phyloP scores from a whole-genome alignment of 225 moss, liverwort and hornwort species.

The Bryum argenteum region DNA sequence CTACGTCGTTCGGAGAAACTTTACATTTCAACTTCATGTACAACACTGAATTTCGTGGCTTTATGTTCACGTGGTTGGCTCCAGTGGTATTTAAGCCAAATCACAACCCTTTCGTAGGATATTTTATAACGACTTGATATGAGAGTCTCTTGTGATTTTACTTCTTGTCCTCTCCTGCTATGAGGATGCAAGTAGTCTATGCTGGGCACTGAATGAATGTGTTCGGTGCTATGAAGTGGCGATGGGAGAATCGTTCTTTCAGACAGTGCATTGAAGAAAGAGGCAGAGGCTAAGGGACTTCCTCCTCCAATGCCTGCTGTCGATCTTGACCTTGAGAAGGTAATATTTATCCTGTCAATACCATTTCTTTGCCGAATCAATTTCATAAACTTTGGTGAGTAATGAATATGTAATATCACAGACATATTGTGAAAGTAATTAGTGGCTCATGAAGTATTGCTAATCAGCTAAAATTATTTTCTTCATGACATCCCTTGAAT shows the following conservation, averaged over 20 bases:
- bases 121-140: too few species aligned
- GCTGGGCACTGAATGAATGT: slow-evolving; percentile 13
- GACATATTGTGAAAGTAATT: neutral
- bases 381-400: too few species aligned
- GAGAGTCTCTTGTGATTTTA: neutral
- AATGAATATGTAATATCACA: neutral
- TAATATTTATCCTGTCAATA: slow-evolving; percentile 21
- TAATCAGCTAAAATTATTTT: too few species aligned
- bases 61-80: too few species aligned
- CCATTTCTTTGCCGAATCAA: neutral
- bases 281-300: slow-evolving; percentile 66
- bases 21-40: neutral
- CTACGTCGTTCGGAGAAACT: neutral
- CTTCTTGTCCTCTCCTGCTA: slow-evolving; percentile 3
- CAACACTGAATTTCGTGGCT: neutral
- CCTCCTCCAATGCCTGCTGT: slow-evolving; percentile 86
- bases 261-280: slow-evolving; percentile 70
- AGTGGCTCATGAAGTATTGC: too few species aligned
- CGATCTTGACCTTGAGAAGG: slow-evolving; percentile 96
- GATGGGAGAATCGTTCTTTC: slow-evolving; percentile 84
- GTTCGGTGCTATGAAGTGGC: slow-evolving; percentile 61
- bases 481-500: too few species aligned
- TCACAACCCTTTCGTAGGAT: too few species aligned
- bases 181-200: slow-evolving; percentile 5
- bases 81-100: too few species aligned